These are phyloP conservation scores for Omphalotus olearius DNA, from an alignment of 1,284 basidiomycete species.

Conservation along the genomic window DNA sequence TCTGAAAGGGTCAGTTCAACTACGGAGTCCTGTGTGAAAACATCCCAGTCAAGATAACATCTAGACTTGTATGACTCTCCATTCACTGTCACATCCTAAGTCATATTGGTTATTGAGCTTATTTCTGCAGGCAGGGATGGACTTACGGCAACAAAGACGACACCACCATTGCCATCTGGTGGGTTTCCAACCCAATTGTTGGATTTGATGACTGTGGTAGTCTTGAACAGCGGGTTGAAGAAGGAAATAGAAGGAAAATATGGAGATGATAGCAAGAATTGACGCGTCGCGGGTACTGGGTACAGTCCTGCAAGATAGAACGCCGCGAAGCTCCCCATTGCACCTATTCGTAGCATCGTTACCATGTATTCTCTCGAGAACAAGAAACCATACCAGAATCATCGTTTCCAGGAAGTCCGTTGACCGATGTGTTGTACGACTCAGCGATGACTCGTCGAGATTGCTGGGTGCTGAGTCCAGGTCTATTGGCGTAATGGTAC, in stretches of 20 bases:
- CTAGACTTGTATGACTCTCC: slow-evolving; percentile 37
- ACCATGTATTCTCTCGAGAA: neutral
- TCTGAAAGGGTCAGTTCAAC: slow-evolving; percentile 37
- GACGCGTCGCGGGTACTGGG: slow-evolving; percentile 55
- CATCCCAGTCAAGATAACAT: slow-evolving; percentile 43
- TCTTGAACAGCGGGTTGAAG: slow-evolving; percentile 51
- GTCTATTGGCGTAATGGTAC: slow-evolving; percentile 60
- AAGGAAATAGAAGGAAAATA: slow-evolving; percentile 59
- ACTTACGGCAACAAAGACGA: slow-evolving; percentile 13
- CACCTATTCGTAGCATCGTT: slow-evolving; percentile 35
- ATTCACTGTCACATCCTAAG: slow-evolving; percentile 19
- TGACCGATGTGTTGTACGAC: slow-evolving; percentile 11
- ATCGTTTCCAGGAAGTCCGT: slow-evolving; percentile 13
- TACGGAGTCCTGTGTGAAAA: slow-evolving; percentile 31
- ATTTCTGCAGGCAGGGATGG: neutral
- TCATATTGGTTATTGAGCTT: neutral
- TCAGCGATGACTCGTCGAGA: slow-evolving; percentile 5
- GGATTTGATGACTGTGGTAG: slow-evolving; percentile 51
- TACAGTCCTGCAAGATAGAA: slow-evolving; percentile 61
- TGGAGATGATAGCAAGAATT: slow-evolving; percentile 57
- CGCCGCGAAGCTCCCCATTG: slow-evolving; percentile 65
- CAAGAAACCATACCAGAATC: slow-evolving; percentile 7
- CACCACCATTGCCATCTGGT: slow-evolving; percentile 10
- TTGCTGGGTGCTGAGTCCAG: slow-evolving; percentile 35
- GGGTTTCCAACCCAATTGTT: slow-evolving; percentile 53